phyloP scores from a whole-genome alignment of 2,329 filamentous ascomycete genomes.

The Stachybotrys chartarum region DNA sequence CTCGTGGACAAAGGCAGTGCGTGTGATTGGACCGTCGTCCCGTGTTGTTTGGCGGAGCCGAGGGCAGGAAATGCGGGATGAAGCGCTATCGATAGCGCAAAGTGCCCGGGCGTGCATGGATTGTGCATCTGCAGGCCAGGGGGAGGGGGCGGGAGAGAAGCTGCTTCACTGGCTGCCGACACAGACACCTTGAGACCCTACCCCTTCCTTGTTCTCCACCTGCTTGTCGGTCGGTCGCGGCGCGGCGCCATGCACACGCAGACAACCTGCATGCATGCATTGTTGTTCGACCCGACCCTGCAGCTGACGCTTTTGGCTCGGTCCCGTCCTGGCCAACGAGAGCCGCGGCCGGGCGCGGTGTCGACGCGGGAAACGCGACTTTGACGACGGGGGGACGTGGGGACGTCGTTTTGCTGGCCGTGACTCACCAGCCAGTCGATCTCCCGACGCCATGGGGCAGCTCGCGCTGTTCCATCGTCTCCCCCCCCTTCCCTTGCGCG shows the following conservation, averaged over 20 bases:
- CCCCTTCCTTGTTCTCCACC: no score
- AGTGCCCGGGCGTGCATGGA: neutral
- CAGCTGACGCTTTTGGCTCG: neutral
- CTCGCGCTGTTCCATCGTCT: conserved; percentile 4
- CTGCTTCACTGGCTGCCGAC: no score
- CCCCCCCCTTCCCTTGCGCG: neutral
- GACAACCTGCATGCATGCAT: no score
- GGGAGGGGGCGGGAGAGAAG: no score
- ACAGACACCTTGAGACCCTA: no score
- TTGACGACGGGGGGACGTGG: no score
- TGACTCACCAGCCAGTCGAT: conserved; percentile 19
- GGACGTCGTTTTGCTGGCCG: conserved; percentile 2
- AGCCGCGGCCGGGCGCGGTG: neutral
- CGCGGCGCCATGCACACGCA: no score
- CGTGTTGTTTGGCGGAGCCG: neutral
- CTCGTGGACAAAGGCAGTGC: neutral
- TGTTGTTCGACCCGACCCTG: no score
- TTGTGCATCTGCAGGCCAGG: no score
- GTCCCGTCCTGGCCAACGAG: neutral
- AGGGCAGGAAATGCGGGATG: neutral
- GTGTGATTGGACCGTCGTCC: neutral
- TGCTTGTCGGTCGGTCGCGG: no score
- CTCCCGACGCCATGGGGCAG: neutral
- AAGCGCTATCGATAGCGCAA: conserved; percentile 20
- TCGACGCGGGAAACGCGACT: neutral